Conservation (phyloP, 495 filamentous ascomycete species). For the Geopyxis carbonaria region DNA sequence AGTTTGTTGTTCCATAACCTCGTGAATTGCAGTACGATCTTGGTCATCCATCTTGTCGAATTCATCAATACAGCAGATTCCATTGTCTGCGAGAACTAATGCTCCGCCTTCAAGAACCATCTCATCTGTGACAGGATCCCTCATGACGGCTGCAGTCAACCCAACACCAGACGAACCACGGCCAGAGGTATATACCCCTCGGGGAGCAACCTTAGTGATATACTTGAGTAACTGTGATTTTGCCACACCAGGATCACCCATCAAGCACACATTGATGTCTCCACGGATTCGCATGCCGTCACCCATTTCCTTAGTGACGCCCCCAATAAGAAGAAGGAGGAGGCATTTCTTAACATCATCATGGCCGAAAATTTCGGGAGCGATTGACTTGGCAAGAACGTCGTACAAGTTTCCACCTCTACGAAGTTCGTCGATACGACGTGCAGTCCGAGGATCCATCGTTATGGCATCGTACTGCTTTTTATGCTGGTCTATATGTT, state of each 20-base stretch:
- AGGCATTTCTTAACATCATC: conserved; percentile 96
- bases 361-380: conserved; percentile 92
- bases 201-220: conserved; percentile 92
- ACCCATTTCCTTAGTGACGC: conserved; percentile 92
- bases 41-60: conserved; percentile 99
- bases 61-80: conserved; percentile 98
- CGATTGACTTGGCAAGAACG: conserved; percentile 82
- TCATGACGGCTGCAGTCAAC: conserved; percentile 95
- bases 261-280: conserved; percentile 95
- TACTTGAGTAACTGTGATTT: conserved; percentile 97
- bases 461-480: conserved; percentile 77
- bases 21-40: conserved; percentile 93
- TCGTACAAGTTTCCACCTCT: conserved; percentile 85
- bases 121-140: conserved; percentile 93
- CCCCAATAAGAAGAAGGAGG: conserved; percentile 81
- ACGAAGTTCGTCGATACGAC: conserved; percentile 64
- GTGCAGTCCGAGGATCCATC: conserved; percentile 55
- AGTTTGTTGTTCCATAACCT: conserved; percentile 99
- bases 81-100: conserved; percentile 88
- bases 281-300: conserved; percentile 97
- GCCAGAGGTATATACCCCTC: conserved; percentile 94
- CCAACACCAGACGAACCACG: conserved; percentile 91
- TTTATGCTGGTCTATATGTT: conserved; percentile 87
- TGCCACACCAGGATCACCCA: conserved; percentile 98
- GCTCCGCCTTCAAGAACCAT: conserved; percentile 98